phyloP scores from a whole-genome alignment of 441 rosid species.

The Gossypium gossypioides region DNA sequence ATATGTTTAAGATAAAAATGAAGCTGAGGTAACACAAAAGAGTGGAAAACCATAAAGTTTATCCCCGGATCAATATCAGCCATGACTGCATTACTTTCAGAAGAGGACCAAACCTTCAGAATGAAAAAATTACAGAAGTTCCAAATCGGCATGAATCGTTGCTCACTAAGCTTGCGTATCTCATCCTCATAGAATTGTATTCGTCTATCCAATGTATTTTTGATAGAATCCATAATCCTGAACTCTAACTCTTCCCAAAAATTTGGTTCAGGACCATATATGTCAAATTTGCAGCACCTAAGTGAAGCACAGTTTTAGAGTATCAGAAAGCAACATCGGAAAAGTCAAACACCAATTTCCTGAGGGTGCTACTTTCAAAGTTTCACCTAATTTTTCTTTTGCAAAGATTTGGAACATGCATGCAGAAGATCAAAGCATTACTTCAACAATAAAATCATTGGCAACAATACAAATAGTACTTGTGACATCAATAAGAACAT shows the following conservation, averaged over 20 bases:
- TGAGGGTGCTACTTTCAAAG: neutral
- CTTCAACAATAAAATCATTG: neutral
- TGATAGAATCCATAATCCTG: slow-evolving; percentile 72
- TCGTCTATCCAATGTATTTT: slow-evolving; percentile 82
- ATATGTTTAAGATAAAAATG: slow-evolving; percentile 10
- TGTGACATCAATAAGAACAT: slow-evolving; percentile 4
- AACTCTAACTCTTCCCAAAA: slow-evolving; percentile 92
- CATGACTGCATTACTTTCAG: slow-evolving; percentile 13
- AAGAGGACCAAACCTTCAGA: slow-evolving; percentile 67
- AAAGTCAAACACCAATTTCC: neutral
- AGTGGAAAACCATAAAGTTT: neutral
- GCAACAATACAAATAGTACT: neutral
- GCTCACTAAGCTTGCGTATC: slow-evolving; percentile 94
- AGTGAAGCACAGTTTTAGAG: slow-evolving; percentile 19
- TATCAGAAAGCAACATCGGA: slow-evolving; percentile 14
- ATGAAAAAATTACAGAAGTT: slow-evolving; percentile 96
- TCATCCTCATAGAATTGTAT: slow-evolving; percentile 94
- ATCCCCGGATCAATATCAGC: neutral
- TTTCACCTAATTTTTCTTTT: neutral
- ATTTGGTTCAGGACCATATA: slow-evolving; percentile 67
- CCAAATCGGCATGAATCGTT: slow-evolving; percentile 88
- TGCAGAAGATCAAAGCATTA: neutral
- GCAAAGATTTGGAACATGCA: neutral
- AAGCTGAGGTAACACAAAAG: neutral
- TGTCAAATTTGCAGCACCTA: slow-evolving; percentile 94